Evolutionary conservation across 805 yeast genomes (phyloP).

Genomic region (Candida sithepensis): DNA sequence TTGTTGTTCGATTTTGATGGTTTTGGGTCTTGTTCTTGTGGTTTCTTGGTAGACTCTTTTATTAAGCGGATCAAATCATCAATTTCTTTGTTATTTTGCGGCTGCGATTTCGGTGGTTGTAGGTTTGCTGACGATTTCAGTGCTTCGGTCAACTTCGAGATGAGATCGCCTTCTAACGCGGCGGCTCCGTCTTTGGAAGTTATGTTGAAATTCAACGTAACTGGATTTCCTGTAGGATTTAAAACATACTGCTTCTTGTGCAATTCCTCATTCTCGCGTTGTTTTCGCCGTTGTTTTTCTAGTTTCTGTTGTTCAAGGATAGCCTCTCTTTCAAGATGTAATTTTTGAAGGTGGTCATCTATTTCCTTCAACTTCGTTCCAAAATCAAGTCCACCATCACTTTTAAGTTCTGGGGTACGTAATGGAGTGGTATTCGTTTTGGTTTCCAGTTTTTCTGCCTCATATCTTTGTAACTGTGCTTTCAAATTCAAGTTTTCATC

Average conservation of each 20-base stretch:
- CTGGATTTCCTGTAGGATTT: background rate
- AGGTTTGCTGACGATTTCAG: background rate
- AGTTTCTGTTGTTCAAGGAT: background rate
- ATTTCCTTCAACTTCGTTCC: no score
- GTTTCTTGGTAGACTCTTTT: no score
- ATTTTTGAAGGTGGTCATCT: background rate
- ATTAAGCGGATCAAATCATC: no score
- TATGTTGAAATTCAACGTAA: constrained; percentile 2
- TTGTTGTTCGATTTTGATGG: no score
- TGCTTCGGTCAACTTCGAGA: background rate
- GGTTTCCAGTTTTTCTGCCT: background rate
- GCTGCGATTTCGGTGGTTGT: background rate
- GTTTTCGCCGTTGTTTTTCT: no score
- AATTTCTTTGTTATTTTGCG: no score
- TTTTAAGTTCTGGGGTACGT: no score
- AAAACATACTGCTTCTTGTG: background rate
- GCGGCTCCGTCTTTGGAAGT: background rate
- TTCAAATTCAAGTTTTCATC: constrained; percentile 12
- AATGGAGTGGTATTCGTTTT: no score
- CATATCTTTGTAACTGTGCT: constrained; percentile 3
- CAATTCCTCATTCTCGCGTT: background rate
- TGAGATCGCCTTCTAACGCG: background rate
- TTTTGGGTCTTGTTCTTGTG: no score
- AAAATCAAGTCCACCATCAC: no score
- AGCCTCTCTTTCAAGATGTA: background rate